A percentile compares a stretch with the other conserved stretches of the same genome.
Conservation (phyloP, 2,329 filamentous ascomycete genomes). For the Mariannaea elegans region DNA sequence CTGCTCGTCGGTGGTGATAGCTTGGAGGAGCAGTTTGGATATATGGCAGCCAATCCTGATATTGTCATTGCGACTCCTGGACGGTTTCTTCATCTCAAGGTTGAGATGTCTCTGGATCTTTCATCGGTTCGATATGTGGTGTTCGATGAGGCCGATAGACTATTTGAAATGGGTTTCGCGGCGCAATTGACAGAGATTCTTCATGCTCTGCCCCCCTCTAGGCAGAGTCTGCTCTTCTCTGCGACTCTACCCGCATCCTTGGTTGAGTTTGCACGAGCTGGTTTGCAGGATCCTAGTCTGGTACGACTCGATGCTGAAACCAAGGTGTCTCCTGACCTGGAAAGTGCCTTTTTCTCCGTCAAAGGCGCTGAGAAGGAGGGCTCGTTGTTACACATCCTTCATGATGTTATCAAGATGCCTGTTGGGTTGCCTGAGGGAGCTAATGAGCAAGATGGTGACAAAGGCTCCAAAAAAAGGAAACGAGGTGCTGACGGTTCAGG, state of each 20-base stretch:
- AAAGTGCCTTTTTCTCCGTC: slow-evolving; percentile 93
- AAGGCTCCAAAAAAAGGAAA: slow-evolving; percentile 76
- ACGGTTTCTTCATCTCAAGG: slow-evolving; percentile 94
- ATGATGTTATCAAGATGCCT: slow-evolving; percentile 93
- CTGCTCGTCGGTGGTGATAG: slow-evolving; percentile 94
- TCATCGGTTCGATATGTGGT: slow-evolving; percentile 93
- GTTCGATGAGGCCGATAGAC: slow-evolving; percentile 94
- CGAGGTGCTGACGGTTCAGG: slow-evolving; percentile 61
- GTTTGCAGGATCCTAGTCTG: slow-evolving; percentile 89
- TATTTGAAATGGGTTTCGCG: slow-evolving; percentile 99
- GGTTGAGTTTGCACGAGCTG: slow-evolving; percentile 94
- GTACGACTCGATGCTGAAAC: slow-evolving; percentile 93
- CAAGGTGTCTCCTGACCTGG: slow-evolving; percentile 95
- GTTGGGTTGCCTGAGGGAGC: slow-evolving; percentile 67
- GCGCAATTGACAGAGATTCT: slow-evolving; percentile 93
- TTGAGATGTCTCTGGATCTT: slow-evolving; percentile 94
- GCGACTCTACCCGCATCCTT: slow-evolving; percentile 93
- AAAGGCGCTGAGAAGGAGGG: slow-evolving; percentile 96
- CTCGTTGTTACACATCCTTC: slow-evolving; percentile 85
- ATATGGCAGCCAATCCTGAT: slow-evolving; percentile 94
- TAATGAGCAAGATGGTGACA: slow-evolving; percentile 53
- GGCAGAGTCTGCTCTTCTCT: slow-evolving; percentile 94
- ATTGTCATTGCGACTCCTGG: slow-evolving; percentile 97
- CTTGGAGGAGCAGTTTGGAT: slow-evolving; percentile 91
- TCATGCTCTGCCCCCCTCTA: slow-evolving; percentile 80